phyloP scores from a whole-genome alignment of 306 rosid genomes.

The Prinsepia uniflora region DNA sequence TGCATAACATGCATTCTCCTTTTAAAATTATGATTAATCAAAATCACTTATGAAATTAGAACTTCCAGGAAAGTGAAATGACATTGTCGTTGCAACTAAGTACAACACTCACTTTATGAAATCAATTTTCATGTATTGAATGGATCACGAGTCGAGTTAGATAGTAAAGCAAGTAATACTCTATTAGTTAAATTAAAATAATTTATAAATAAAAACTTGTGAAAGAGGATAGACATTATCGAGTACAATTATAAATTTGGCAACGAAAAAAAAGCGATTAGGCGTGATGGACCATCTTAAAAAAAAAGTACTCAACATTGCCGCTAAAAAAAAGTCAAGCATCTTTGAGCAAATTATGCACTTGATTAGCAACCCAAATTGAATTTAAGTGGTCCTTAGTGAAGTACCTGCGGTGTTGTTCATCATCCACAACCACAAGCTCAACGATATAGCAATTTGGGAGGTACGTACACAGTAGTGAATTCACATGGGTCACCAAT shows the following conservation, averaged over 20 bases:
- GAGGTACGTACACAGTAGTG: conserved; percentile 21
- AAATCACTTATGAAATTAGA: no score
- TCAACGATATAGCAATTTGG: conserved; percentile 27
- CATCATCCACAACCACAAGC: conserved; percentile 32
- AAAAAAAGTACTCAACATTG: neutral
- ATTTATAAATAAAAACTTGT: no score
- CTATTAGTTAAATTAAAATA: no score
- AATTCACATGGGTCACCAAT: conserved; percentile 46
- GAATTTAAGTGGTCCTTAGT: conserved; percentile 6
- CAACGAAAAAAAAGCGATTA: neutral
- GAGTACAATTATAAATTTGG: neutral
- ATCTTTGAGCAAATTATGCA: neutral
- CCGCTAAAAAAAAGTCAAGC: neutral
- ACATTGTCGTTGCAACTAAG: no score
- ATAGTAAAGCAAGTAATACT: no score
- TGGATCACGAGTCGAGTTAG: no score
- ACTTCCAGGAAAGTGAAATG: no score
- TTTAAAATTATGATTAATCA: no score
- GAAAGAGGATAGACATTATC: neutral
- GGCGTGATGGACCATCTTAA: neutral
- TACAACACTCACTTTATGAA: no score
- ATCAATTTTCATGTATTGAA: no score
- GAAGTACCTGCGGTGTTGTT: neutral
- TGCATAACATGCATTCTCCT: no score
- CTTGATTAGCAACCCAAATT: neutral